phyloP scores from a whole-genome alignment of 2,329 filamentous ascomycete species.

The Monilinia fructicola region DNA sequence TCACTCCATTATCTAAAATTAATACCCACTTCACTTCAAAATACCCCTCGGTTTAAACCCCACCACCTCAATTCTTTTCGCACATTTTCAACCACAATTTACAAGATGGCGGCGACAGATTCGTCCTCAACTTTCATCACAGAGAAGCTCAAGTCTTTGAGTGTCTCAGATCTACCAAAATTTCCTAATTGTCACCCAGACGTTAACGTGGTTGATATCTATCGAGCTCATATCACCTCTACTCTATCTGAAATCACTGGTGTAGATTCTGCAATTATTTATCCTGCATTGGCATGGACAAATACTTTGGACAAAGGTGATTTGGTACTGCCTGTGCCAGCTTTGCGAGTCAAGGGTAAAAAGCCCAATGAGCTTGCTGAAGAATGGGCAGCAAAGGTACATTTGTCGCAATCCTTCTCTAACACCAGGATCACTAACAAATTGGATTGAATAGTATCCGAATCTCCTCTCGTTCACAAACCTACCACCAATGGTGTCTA shows the following conservation, averaged over 20 bases:
- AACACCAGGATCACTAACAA: constrained; percentile 23
- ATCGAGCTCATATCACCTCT: constrained; percentile 72
- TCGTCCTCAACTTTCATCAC: constrained; percentile 22
- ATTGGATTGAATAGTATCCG: constrained; percentile 58
- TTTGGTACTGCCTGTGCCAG: constrained; percentile 73
- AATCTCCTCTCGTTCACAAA: constrained; percentile 68
- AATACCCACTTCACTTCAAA: constrained; percentile 21
- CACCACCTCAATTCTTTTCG: constrained; percentile 25
- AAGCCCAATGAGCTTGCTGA: constrained; percentile 62
- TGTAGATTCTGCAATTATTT: constrained; percentile 69
- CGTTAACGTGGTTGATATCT: constrained; percentile 75
- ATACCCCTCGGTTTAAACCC: constrained; percentile 23
- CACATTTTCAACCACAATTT: constrained; percentile 26
- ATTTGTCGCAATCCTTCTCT: constrained; percentile 1
- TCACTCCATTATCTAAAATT: constrained; percentile 8
- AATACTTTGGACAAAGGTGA: constrained; percentile 79
- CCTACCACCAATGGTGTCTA: constrained; percentile 67
- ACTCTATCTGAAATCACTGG: constrained; percentile 67
- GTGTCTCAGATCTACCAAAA: constrained; percentile 32
- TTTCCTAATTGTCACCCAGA: constrained; percentile 64
- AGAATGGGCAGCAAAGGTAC: constrained; percentile 62
- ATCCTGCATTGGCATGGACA: constrained; percentile 76
- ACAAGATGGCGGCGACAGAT: constrained; percentile 35
- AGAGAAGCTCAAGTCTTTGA: constrained; percentile 38
- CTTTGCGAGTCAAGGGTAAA: constrained; percentile 72